phyloP scores from a whole-genome alignment of 768 basidiomycete species.

The Agrocybe praecox region DNA sequence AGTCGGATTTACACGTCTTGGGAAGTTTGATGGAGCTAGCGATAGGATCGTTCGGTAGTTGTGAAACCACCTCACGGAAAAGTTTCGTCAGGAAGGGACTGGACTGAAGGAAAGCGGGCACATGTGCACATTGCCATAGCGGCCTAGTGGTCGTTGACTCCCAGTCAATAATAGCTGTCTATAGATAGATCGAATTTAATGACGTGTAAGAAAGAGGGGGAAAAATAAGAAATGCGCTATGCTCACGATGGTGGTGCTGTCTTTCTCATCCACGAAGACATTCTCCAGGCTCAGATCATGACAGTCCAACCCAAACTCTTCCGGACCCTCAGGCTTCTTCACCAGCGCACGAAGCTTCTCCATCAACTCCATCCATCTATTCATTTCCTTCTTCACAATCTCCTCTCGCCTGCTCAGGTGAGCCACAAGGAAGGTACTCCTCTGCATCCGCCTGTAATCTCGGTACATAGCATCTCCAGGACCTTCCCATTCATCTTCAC shows the following conservation, averaged over 20 bases:
- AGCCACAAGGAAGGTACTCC: constrained; percentile 76
- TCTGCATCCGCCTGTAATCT: constrained; percentile 82
- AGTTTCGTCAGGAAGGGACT: constrained; percentile 73
- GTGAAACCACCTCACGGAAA: constrained; percentile 65
- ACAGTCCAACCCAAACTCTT: constrained; percentile 80
- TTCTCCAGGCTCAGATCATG: constrained; percentile 88
- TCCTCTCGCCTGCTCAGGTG: constrained; percentile 69
- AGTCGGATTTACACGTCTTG: constrained; percentile 14
- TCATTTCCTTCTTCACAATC: constrained; percentile 69
- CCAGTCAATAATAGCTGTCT: constrained; percentile 92
- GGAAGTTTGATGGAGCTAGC: constrained; percentile 17
- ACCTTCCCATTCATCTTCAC: constrained; percentile 80
- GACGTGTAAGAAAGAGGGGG: neutral
- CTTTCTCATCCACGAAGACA: constrained; percentile 74
- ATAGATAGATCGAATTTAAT: constrained; percentile 8
- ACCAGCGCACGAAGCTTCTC: constrained; percentile 43
- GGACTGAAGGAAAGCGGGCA: constrained; percentile 79
- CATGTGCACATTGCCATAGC: constrained; percentile 82
- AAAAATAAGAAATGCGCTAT: neutral
- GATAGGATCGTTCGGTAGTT: constrained; percentile 40
- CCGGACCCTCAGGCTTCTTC: constrained; percentile 35
- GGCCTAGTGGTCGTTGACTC: constrained; percentile 89
- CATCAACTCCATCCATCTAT: constrained; percentile 70
- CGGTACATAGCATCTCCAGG: constrained; percentile 79
- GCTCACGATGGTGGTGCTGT: constrained; percentile 71